Conservation (phyloP, 2,329 filamentous ascomycete species). For the Samsoniella hepiali region DNA sequence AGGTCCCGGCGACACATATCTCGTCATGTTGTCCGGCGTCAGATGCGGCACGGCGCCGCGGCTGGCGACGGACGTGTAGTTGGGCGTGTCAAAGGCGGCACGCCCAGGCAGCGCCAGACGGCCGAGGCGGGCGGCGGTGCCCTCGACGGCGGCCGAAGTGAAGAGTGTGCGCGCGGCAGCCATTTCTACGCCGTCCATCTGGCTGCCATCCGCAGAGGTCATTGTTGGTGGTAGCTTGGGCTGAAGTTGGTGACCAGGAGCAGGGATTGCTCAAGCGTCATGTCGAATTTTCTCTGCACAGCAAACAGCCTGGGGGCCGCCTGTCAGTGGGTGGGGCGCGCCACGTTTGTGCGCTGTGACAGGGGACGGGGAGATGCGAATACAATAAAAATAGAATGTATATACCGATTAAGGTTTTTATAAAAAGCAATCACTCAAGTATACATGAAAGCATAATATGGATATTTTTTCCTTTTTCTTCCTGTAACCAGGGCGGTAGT, state of each 20-base stretch:
- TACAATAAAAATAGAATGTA: too few relatives aligned
- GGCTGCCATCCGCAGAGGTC: constrained; percentile 8
- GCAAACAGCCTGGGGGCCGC: not conserved
- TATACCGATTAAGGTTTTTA: too few relatives aligned
- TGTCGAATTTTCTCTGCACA: constrained; percentile 1
- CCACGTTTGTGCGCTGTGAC: too few relatives aligned
- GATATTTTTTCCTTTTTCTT: too few relatives aligned
- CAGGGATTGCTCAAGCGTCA: not conserved
- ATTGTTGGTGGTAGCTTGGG: not conserved
- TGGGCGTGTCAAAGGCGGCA: constrained; percentile 73
- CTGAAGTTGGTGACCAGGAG: not conserved
- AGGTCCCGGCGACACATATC: constrained; percentile 62
- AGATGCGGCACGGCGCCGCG: constrained; percentile 84
- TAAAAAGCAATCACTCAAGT: too few relatives aligned
- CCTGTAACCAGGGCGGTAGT: too few relatives aligned
- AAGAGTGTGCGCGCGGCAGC: constrained; percentile 37
- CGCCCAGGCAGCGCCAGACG: constrained; percentile 60
- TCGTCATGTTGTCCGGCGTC: constrained; percentile 75
- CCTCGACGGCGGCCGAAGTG: constrained; percentile 37
- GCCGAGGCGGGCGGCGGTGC: constrained; percentile 61
- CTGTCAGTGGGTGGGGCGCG: not conserved
- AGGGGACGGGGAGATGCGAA: too few relatives aligned
- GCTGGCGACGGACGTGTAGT: constrained; percentile 76
- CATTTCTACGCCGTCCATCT: constrained; percentile 21
- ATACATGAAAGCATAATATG: too few relatives aligned